Conservation (phyloP, 2,329 filamentous ascomycete genomes). For the Ascochyta pisi region DNA sequence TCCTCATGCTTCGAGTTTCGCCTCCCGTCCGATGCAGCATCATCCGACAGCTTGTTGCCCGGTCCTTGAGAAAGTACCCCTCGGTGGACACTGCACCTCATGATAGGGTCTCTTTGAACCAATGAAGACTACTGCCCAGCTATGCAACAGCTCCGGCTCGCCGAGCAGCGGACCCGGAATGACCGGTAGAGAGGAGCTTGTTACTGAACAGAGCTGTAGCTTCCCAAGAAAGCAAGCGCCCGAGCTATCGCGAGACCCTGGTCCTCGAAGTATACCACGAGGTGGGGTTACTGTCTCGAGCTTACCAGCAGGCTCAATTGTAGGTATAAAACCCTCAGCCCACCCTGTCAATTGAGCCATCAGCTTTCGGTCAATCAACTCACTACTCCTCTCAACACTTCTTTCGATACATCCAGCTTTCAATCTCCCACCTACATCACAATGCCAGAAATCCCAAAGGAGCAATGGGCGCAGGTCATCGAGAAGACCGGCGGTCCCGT, state of each 20-base stretch:
- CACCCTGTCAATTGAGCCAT: slow-evolving; percentile 15
- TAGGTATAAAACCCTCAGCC: slow-evolving; percentile 29
- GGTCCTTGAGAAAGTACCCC: slow-evolving; percentile 28
- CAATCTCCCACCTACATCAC: slow-evolving; percentile 18
- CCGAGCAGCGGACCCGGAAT: slow-evolving; percentile 29
- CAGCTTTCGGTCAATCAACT: slow-evolving; percentile 20
- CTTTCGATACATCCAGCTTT: not conserved
- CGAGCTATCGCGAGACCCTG: slow-evolving; percentile 19
- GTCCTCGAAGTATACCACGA: not conserved
- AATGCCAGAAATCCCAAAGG: slow-evolving; percentile 71
- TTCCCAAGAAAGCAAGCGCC: slow-evolving; percentile 16
- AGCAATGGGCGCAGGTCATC: slow-evolving; percentile 91
- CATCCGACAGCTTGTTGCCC: slow-evolving; percentile 37
- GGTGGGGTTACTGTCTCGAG: slow-evolving; percentile 23
- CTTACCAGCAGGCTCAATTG: slow-evolving; percentile 4
- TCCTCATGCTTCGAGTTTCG: slow-evolving; percentile 27
- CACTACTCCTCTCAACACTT: slow-evolving; percentile 9
- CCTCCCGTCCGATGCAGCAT: slow-evolving; percentile 42
- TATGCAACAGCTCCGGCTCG: slow-evolving; percentile 25
- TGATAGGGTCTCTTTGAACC: slow-evolving; percentile 16
- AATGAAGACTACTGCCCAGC: slow-evolving; percentile 9
- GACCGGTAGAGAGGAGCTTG: slow-evolving; percentile 32
- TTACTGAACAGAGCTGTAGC: slow-evolving; percentile 20
- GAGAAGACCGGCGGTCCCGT: slow-evolving; percentile 77
- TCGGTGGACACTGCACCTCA: slow-evolving; percentile 27